Evolutionary conservation across 805 yeast genomes (phyloP), one percentile per base, ranked within the genome.

Genomic region (Kodamaea jinghongensis): DNA sequence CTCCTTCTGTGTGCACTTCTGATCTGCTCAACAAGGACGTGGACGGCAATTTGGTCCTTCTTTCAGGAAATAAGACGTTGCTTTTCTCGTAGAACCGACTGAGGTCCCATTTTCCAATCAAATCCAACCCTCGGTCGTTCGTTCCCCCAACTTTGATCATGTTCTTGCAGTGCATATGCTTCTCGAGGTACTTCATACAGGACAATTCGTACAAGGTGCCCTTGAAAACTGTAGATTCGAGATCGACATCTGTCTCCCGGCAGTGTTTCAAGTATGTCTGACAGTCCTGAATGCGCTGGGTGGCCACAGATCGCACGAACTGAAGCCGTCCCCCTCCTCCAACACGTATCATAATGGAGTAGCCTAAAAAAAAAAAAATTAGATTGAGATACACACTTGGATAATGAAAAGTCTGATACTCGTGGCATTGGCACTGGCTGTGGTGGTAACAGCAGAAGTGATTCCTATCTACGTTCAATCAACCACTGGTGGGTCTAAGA

Each of bases 131-230:
- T 38, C 71, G 65, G 47, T 79, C 85, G 36, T 70, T 68, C 1
- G 78, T 63, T 1, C 83, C 81, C 1, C 85, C 85, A 28, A 65
- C 69, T 30, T 75, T 70, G 1, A 61, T 44, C 33, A 77, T 41
- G 25, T 63, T 52, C 11, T 51, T 48, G 31, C 75, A 62, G 13
- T 64, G 54, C 17, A 77, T 60, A n/a, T 55, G 47, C 1, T 56
- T 35, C 41, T 64, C 61, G 3, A 79, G 55, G 26, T 66, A 59
- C 4, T 60, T 59, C 45, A 70, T 62, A 17, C 72, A 63, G 2
- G 67, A 52, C 13, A 76, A 55, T 45, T 79, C 86, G 48, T 78
- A 79, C 25, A 78, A 46, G 0, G 81, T 76, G 3, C 86, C 86
- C 35, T 61, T 58, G 50, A 76, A 77, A 2, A 67, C 81, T 0